Evolutionary conservation across 1,284 basidiomycete genomes (phyloP).

Genomic region (Pholiota adiposa): DNA sequence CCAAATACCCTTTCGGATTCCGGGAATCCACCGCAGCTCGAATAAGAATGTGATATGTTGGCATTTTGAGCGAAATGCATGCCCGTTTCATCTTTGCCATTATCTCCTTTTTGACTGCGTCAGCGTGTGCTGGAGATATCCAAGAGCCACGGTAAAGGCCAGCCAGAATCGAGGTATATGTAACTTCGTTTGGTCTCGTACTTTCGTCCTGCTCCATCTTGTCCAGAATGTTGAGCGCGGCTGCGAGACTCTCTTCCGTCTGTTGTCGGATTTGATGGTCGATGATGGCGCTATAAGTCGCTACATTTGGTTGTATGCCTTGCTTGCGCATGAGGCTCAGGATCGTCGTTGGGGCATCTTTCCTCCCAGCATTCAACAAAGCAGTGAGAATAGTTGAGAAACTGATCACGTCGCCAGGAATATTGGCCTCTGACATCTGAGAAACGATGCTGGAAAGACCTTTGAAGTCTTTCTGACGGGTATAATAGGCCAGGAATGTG

Average conservation of each 20-base stretch:
- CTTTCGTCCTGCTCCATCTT: slow-evolving; percentile 70
- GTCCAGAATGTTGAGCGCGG: slow-evolving; percentile 67
- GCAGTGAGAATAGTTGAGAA: slow-evolving; percentile 82
- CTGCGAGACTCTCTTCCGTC: slow-evolving; percentile 54
- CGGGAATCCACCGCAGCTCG: slow-evolving; percentile 60
- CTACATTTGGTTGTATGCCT: slow-evolving; percentile 73
- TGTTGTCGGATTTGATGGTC: slow-evolving; percentile 66
- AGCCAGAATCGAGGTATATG: slow-evolving; percentile 72
- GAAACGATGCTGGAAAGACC: slow-evolving; percentile 59
- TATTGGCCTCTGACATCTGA: slow-evolving; percentile 51
- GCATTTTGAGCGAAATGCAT: slow-evolving; percentile 55
- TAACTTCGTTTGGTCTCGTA: slow-evolving; percentile 68
- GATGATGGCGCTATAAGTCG: slow-evolving; percentile 77
- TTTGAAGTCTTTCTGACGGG: slow-evolving; percentile 61
- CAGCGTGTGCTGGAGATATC: slow-evolving; percentile 44
- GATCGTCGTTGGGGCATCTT: slow-evolving; percentile 67
- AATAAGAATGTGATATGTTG: slow-evolving; percentile 79
- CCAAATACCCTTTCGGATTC: slow-evolving; percentile 49
- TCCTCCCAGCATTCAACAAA: slow-evolving; percentile 66
- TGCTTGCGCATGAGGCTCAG: slow-evolving; percentile 74
- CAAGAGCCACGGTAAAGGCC: slow-evolving; percentile 60
- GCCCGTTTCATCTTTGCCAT: slow-evolving; percentile 61
- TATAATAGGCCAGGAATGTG: slow-evolving; percentile 72
- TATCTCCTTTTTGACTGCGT: slow-evolving; percentile 54
- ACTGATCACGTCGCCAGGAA: slow-evolving; percentile 77